Evolutionary conservation across 1,284 basidiomycete genomes (phyloP).

Genomic region (Puccinia horiana): DNA sequence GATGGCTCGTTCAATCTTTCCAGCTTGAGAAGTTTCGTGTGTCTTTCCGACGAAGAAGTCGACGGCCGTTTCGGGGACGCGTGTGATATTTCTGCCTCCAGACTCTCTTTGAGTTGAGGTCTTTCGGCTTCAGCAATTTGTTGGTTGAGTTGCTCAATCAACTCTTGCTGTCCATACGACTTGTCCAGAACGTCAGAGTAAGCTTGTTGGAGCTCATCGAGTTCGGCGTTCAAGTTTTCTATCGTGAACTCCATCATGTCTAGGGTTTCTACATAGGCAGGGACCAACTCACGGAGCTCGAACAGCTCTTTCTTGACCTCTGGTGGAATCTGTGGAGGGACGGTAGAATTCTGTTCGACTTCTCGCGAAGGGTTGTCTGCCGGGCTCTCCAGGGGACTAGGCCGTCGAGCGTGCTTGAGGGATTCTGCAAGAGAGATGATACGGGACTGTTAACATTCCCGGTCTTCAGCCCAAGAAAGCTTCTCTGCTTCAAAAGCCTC

Average conservation of each 20-base stretch:
- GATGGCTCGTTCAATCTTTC: neutral
- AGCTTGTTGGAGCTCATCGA: constrained; percentile 1
- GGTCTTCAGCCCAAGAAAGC: neutral
- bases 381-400: neutral
- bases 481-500: neutral
- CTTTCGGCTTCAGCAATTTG: neutral
- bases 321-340: neutral
- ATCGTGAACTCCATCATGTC: constrained; percentile 1
- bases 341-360: neutral
- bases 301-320: constrained; percentile 5
- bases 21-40: neutral
- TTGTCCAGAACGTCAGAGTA: neutral
- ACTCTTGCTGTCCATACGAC: constrained; percentile 1
- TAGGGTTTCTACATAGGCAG: constrained; percentile 4
- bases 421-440: constrained; percentile 16
- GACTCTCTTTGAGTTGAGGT: neutral
- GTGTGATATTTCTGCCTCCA: constrained; percentile 7
- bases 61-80: constrained; percentile 8
- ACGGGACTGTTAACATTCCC: neutral
- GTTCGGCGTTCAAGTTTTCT: constrained; percentile 3
- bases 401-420: neutral
- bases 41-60: constrained; percentile 1
- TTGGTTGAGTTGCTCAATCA: constrained; percentile 23
- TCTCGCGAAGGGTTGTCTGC: neutral
- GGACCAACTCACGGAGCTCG: constrained; percentile 23